Percentiles rank a stretch among this genome's conserved stretches.
Evolutionary conservation across 805 yeast genomes (phyloP).

Genomic region (Wickerhamiella allomyrinae): DNA sequence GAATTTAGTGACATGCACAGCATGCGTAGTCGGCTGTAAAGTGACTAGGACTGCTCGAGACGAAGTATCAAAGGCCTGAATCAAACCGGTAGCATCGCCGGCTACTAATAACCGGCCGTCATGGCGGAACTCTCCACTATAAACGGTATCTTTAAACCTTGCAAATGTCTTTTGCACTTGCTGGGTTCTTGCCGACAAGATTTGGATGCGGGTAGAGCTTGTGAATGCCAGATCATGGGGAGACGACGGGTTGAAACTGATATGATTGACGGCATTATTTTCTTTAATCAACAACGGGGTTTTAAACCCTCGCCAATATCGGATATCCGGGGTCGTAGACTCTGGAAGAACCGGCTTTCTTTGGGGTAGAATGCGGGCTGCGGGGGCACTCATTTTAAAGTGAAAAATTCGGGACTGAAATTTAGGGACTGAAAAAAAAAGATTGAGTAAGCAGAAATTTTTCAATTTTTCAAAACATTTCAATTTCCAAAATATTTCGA

Average conservation of each 20-base stretch:
- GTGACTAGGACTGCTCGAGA: constrained; percentile 70
- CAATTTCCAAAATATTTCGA: not conserved
- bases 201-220: constrained; percentile 79
- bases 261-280: constrained; percentile 79
- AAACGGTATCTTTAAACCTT: constrained; percentile 83
- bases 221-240: constrained; percentile 90
- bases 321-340: constrained; percentile 42
- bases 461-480: not conserved
- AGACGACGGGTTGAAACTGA: constrained; percentile 68
- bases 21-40: constrained; percentile 68
- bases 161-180: constrained; percentile 77
- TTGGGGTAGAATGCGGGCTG: constrained; percentile 11
- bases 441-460: not conserved
- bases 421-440: not conserved
- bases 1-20: constrained; percentile 88
- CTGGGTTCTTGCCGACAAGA: constrained; percentile 86
- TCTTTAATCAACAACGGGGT: constrained; percentile 86
- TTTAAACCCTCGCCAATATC: constrained; percentile 81
- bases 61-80: constrained; percentile 75
- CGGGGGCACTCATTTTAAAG: constrained; percentile 17
- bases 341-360: constrained; percentile 16
- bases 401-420: constrained; percentile 2
- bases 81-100: constrained; percentile 88
- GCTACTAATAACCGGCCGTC: constrained; percentile 90
- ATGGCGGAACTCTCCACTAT: constrained; percentile 75